Base-by-base conservation (phyloP, 2,329 filamentous ascomycete species). In the Paracorniculantispora psalliotae region DNA sequence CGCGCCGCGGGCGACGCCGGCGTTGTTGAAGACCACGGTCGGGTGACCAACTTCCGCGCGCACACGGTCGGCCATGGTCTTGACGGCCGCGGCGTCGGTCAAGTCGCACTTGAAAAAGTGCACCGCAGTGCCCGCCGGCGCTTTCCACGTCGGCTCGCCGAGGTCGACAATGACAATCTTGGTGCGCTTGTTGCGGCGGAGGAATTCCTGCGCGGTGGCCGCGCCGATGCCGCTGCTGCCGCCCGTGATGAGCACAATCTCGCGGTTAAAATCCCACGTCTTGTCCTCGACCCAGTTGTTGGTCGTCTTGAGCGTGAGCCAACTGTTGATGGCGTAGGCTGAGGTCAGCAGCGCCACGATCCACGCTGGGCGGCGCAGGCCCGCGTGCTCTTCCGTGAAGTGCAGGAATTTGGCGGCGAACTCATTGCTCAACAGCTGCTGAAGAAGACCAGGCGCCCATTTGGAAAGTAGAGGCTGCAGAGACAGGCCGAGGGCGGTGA, bases 201-300 rank as follows among this genome's bases (percentile, higher is more conserved):
- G 37, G 21, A 71, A 66, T 59, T 61, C 65, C 61, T 67, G 63
- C 44, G 65, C 67, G 48, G 75, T 64, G 37, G 66, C 66, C 13
- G 65, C 71, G 7, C 75, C 75, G 43, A 78, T 74, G 17, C 75
- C 75, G 47, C 70, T 69, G 62, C 73, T 75, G 8, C 71, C 74
- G 17, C 74, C 71, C 2, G 74, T 77, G 6, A 77, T 67, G 1
- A 76, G 63, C 1, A 75, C 71, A 15, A 76, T 64, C 58, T 77
- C 74, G 19, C 68, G 65, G n/a, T 68, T 62, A 70, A 72, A 75
- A 60, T 73, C 59, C 69, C 69, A 69, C 23, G 58, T 52, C 5
- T 37, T 28, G 23, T 62, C 62, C 4, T 39, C 44, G 37, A 64
- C 61, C 67, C 67, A 67, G 51, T 69, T 68, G 60, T 69, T 69